Evolutionary conservation across 495 filamentous ascomycete genomes (phyloP), one percentile per base, ranked within the genome.

Genomic region (Penicillium paxilli): DNA sequence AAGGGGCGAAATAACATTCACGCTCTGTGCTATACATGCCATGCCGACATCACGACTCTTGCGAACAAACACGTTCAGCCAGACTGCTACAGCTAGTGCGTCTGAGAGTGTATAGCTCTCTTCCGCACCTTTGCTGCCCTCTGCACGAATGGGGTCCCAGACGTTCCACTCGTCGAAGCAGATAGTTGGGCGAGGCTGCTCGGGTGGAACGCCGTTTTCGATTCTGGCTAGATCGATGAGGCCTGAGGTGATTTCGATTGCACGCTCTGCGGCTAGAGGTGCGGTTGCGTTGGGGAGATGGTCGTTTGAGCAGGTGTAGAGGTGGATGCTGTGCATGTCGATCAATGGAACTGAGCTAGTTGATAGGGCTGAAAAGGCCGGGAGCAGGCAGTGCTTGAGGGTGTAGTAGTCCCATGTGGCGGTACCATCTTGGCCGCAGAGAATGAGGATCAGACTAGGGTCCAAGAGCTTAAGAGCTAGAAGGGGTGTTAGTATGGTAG

Each of bases 141-240:
- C 85, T 1, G 89, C 88, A 21, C 88, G 81, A 32, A 80, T 73
- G 6, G 87, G 87, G 62, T 91, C 88, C 89, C 88, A 91, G 11
- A 91, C 87, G 68, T 92, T 90, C 88, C 89, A 91, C 67, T 91
- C 88, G 66, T 92, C 89, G 65, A 91, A 91, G 69, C 88, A 91
- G 66, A 92, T 89, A 32, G 76, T 86, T 12, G 82, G 85, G 10
- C 76, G 69, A 11, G 80, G 80, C 23, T 83, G 79, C 4, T 74
- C 68, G 2, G 79, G 71, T 0, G 84, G 72, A 1, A 89, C 81
- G 2, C 65, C 63, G 57, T 84, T 85, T 65, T 90, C 85, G 65
- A 90, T 87, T 12, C 87, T 73, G 0, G 88, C 88, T 6, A 91
- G 81, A 63, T 91, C 87, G 56, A 91, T 90, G 2, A 90, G 71